These are phyloP conservation scores for Scheffersomyces segobiensis DNA, from an alignment of 1,139 yeast genomes.

Conservation along the genomic window DNA sequence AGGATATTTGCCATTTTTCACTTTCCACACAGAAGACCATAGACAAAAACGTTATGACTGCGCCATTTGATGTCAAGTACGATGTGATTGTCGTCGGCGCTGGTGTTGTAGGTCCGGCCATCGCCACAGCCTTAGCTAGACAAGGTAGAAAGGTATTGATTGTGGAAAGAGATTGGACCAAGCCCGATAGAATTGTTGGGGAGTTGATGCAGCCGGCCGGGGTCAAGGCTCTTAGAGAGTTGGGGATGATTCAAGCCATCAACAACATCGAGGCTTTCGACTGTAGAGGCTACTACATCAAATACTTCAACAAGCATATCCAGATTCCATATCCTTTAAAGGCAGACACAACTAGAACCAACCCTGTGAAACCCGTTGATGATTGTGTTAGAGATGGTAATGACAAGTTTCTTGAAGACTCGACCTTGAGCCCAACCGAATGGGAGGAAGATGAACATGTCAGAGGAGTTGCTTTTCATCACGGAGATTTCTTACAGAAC, in stretches of 20 bases:
- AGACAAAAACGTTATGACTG: background rate
- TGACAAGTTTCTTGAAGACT: constrained; percentile 52
- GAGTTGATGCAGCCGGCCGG: constrained; percentile 97
- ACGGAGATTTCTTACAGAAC: constrained; percentile 82
- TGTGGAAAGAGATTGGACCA: constrained; percentile 84
- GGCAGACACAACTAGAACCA: constrained; percentile 40
- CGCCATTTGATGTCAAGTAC: constrained; percentile 19
- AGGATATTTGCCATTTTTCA: background rate
- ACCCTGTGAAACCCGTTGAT: constrained; percentile 51
- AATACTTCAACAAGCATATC: constrained; percentile 58
- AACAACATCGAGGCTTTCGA: constrained; percentile 80
- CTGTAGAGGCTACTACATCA: constrained; percentile 79
- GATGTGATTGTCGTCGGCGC: constrained; percentile 86
- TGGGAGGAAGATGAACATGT: constrained; percentile 67
- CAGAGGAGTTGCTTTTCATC: constrained; percentile 86
- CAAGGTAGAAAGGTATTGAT: constrained; percentile 80
- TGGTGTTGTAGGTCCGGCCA: constrained; percentile 93
- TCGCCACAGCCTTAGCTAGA: constrained; percentile 87
- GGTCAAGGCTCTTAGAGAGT: constrained; percentile 69
- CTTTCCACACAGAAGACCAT: background rate
- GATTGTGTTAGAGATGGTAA: constrained; percentile 56
- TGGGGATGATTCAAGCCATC: constrained; percentile 80
- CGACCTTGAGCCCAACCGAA: constrained; percentile 45
- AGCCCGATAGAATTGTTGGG: constrained; percentile 96
- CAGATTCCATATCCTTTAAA: constrained; percentile 72